Evolutionary conservation across 352 stramenopile genomes (phyloP), one percentile per base, ranked within the genome.

Genomic region (Pythium chondricola): DNA sequence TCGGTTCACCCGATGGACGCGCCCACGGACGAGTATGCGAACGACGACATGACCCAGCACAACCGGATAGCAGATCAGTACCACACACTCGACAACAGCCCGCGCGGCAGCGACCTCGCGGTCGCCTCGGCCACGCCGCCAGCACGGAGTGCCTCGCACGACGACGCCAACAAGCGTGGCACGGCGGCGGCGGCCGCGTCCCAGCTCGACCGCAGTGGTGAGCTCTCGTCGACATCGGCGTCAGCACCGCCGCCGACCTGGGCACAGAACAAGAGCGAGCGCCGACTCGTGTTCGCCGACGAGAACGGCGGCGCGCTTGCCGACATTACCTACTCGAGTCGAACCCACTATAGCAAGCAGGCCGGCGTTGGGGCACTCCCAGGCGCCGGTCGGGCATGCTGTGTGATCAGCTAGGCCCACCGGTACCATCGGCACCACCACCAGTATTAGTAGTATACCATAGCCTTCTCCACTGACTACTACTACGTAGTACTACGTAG

Each of bases 291-390:
- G 7, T 90, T 90, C 43, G 79, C 72, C 3, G 79, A 90, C 38
- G 79, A 90, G 48, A 65, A 56, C 4, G 79, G 74, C 30, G 76
- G 74, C 11, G 32, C 33, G 17, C 51, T 88, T 8, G 64, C 71
- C 11, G 75, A 88, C 48, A 75, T 86, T 41, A 87, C 39, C 29
- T 89, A 84, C 47, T 89, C 78, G 10, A 81, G 70, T 55, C 58
- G 75, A 53, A 87, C 74, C 42, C 79, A 90, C 43, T 90, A 90
- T 63, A 88, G 76, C 65, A 90, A 90, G 39, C 76, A 88, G 47
- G 47, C 60, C n/a, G 49, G 58, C 11, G 57, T 61, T 1, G 58
- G 74, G 7, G 29, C 51, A 1, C 43, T 82, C 5, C 53, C 63
- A 26, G 65, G n/a, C n/a, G n/a, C 57, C 5, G 46, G 49, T 3